Evolutionary conservation across 116 monocot species (phyloP).

Genomic region (Zostera marina): DNA sequence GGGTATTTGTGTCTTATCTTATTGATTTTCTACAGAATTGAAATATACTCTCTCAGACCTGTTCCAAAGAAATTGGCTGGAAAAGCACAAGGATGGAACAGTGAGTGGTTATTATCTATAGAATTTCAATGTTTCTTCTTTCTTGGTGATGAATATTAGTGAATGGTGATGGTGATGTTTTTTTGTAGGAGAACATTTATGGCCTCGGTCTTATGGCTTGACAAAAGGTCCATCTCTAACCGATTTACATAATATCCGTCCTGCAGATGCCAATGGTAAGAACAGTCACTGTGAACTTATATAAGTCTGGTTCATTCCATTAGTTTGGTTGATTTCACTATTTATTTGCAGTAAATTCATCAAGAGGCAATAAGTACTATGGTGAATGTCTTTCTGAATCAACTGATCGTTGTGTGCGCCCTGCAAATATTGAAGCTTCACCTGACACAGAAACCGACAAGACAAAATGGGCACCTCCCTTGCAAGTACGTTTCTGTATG

Average conservation of each 20-base stretch:
- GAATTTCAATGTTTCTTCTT: background rate
- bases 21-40: conserved; percentile 32
- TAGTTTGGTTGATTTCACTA: background rate
- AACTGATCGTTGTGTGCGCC: conserved; percentile 26
- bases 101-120: conserved; percentile 18
- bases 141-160: conserved; percentile 2
- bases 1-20: background rate
- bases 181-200: conserved; percentile 64
- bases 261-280: conserved; percentile 72
- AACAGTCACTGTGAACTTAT: conserved; percentile 1
- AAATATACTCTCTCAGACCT: conserved; percentile 54
- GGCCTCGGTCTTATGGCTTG: conserved; percentile 76
- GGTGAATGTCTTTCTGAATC: conserved; percentile 44
- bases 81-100: conserved; percentile 75
- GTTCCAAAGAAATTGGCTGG: conserved; percentile 59
- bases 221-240: conserved; percentile 37
- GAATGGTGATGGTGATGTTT: background rate
- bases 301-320: background rate
- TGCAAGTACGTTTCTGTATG: conserved; percentile 19
- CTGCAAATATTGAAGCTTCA: conserved; percentile 68
- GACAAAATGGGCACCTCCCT: conserved; percentile 69
- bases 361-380: conserved; percentile 79
- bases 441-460: conserved; percentile 59
- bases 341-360: conserved; percentile 56
- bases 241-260: conserved; percentile 78